These are phyloP conservation scores for Calamus simplicifolius DNA, from an alignment of 176 grass and related monocot species.

Conservation along the genomic window DNA sequence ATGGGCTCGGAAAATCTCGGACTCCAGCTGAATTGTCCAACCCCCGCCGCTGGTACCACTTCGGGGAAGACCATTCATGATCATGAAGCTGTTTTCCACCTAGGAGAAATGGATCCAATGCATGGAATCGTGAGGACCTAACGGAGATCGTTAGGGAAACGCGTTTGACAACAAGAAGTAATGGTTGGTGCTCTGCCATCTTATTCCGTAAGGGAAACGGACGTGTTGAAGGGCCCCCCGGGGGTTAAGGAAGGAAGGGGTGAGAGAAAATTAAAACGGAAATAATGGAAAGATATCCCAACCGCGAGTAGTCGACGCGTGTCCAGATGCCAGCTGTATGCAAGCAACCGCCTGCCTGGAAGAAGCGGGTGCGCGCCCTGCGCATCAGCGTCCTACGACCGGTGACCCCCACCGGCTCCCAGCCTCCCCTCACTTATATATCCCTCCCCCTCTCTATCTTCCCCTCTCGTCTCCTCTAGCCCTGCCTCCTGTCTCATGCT, in stretches of 20 bases:
- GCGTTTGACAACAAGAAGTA: too few species aligned
- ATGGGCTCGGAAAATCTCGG: too few species aligned
- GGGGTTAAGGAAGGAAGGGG: background rate
- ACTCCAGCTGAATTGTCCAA: too few species aligned
- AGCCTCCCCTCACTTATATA: constrained; percentile 1
- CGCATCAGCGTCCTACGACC: background rate
- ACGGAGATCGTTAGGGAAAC: too few species aligned
- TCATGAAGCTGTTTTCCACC: too few species aligned
- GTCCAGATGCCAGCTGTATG: constrained; percentile 36
- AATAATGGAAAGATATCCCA: background rate
- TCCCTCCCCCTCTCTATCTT: background rate
- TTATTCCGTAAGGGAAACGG: too few species aligned
- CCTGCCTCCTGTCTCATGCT: background rate
- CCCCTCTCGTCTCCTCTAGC: background rate
- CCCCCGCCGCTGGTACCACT: too few species aligned
- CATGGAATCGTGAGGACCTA: background rate
- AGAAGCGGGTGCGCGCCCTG: background rate
- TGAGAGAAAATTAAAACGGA: background rate
- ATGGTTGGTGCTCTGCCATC: too few species aligned
- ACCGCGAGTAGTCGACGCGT: constrained; percentile 22
- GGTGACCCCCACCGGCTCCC: constrained; percentile 6
- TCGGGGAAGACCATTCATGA: too few species aligned
- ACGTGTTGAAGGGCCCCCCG: background rate
- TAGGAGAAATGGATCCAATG: background rate
- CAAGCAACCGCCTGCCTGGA: constrained; percentile 28